Conservation (phyloP, 2,329 filamentous ascomycete genomes). For the Claviceps sp. region DNA sequence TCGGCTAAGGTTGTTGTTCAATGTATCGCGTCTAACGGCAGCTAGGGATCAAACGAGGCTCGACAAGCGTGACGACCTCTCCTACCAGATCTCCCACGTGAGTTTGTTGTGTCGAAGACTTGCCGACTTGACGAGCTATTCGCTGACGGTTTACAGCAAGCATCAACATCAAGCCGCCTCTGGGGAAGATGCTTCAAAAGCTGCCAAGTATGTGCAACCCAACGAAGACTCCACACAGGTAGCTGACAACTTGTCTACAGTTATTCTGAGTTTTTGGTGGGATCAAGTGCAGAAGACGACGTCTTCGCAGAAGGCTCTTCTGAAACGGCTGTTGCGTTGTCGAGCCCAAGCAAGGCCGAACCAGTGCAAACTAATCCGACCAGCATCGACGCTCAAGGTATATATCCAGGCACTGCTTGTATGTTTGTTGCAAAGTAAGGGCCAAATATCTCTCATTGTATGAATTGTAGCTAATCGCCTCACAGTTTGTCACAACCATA, state of each 20-base stretch:
- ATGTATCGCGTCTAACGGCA: background rate
- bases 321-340: background rate
- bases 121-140: background rate
- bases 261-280: slow-evolving; percentile 7
- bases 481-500: slow-evolving; percentile 36
- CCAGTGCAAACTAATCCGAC: slow-evolving; percentile 2
- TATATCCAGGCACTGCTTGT: slow-evolving; percentile 42
- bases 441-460: background rate
- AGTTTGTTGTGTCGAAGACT: background rate
- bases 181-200: slow-evolving; percentile 4
- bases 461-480: slow-evolving; percentile 6
- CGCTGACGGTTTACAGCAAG: slow-evolving; percentile 1
- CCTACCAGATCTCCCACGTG: slow-evolving; percentile 1
- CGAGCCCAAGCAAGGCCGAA: background rate
- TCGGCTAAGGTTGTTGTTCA: background rate
- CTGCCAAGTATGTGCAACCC: slow-evolving; percentile 4
- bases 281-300: slow-evolving; percentile 9
- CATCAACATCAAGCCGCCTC: slow-evolving; percentile 5
- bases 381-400: slow-evolving; percentile 33
- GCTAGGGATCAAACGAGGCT: slow-evolving; percentile 2
- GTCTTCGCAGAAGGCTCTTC: slow-evolving; percentile 7
- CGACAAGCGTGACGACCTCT: slow-evolving; percentile 1
- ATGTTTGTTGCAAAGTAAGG: slow-evolving; percentile 56
- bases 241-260: background rate
- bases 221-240: background rate